A percentile compares a stretch with the other conserved stretches of the same genome.
Evolutionary conservation across 1,284 basidiomycete species (phyloP).

Genomic region (Afroboletus lepidellus): DNA sequence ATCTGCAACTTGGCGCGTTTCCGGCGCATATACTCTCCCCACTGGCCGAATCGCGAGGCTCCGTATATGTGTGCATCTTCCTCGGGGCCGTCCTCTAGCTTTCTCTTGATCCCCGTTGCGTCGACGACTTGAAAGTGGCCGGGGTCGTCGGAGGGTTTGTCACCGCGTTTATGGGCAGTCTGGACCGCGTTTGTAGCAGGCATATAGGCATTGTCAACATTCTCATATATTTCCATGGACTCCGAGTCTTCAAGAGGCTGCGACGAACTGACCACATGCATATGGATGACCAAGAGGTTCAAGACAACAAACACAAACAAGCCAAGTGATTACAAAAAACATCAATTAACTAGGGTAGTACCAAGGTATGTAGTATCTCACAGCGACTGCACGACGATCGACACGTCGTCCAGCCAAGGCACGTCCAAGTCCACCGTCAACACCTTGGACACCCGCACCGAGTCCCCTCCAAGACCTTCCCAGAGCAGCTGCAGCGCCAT

Average conservation of each 20-base stretch:
- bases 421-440: slow-evolving; percentile 65
- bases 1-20: slow-evolving; percentile 91
- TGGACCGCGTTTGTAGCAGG: neutral
- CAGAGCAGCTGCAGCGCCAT: slow-evolving; percentile 55
- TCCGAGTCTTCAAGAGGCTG: slow-evolving; percentile 6
- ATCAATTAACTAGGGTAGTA: slow-evolving; percentile 10
- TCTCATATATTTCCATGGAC: slow-evolving; percentile 12
- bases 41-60: slow-evolving; percentile 77
- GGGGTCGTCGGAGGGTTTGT: slow-evolving; percentile 2
- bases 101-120: slow-evolving; percentile 19
- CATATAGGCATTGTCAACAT: slow-evolving; percentile 1
- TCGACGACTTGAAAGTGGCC: neutral
- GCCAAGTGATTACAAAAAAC: neutral
- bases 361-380: slow-evolving; percentile 23
- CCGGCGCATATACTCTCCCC: slow-evolving; percentile 84
- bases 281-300: too few relatives aligned
- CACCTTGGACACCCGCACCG: slow-evolving; percentile 53
- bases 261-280: neutral
- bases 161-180: slow-evolving; percentile 5
- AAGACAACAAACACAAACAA: slow-evolving; percentile 9
- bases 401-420: slow-evolving; percentile 70
- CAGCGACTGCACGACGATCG: slow-evolving; percentile 61
- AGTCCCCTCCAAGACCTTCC: slow-evolving; percentile 57
- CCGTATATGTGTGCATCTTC: slow-evolving; percentile 59
- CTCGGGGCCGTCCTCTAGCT: slow-evolving; percentile 11